Evolutionary conservation across 495 filamentous ascomycete genomes (phyloP), one percentile per base, ranked within the genome.

Genomic region (Pyrenopolyporus hunteri): DNA sequence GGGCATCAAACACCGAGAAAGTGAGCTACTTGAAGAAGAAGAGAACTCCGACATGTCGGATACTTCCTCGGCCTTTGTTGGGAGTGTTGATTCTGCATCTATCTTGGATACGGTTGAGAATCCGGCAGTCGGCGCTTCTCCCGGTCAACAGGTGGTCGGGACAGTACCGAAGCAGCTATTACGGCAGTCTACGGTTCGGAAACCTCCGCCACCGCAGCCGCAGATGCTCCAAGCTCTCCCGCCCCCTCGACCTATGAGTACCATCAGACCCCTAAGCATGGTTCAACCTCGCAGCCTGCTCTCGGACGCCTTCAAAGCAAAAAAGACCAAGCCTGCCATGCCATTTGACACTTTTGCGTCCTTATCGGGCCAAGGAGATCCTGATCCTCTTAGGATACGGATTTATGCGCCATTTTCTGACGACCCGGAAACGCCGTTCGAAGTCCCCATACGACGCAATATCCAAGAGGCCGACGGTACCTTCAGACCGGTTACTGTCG

Each of bases 231-330:
- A 73, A 9, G 90, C 88, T n/a, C 81, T 98, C 11, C 94, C 94
- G 17, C 91, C 94, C 1, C 88, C 92, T n/a, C 82, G 93, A 11
- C 95, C 95, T 2, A 89, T 98, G 73, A 96, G 91, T 70, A 89
- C 85, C 29, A 75, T 95, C 1, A 68, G 79, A 14, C 95, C 95
- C 6, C 86, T 98, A 58, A 96, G 92, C 70, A 87, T 87, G 64
- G 64, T 91, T 3, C 87, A 91, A 51, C 91, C 93, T 1, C 83
- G 88, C 43, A 95, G 91, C 74, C 73, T 93, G 47, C 72, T 84
- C n/a, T 82, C 81, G 6, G 78, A 80, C 3, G 78, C 80, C 9
- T 80, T 98, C 13, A 92, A 89, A 53, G 89, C 89, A 8, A 89
- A 90, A 66, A 85, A 88, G 62, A 83, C 85, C 8, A 93, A 91